Conservation (phyloP, 2,329 filamentous ascomycete genomes). For the Colletotrichum truncatum region DNA sequence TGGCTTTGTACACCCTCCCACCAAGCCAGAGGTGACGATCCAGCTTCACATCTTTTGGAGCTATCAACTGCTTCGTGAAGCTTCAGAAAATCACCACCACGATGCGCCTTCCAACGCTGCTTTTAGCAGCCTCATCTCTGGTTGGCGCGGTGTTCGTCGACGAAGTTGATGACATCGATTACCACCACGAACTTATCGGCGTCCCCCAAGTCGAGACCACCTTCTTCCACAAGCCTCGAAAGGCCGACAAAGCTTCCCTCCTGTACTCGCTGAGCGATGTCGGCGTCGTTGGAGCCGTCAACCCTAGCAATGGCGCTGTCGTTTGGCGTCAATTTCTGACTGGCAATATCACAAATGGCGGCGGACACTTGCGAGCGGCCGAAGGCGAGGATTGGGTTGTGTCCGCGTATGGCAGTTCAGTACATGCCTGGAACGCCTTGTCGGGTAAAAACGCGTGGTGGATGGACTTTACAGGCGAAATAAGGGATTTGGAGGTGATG, state of each 20-base stretch:
- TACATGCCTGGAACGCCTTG: constrained; percentile 85
- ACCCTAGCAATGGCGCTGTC: constrained; percentile 83
- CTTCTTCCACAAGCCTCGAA: constrained; percentile 91
- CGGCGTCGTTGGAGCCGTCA: constrained; percentile 84
- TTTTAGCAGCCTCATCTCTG: constrained; percentile 50
- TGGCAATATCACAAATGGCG: constrained; percentile 55
- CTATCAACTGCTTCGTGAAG: constrained; percentile 12
- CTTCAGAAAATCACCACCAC: constrained; percentile 22
- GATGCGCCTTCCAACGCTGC: constrained; percentile 34
- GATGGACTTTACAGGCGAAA: constrained; percentile 63
- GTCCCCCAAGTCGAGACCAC: constrained; percentile 83
- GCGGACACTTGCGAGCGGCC: constrained; percentile 73
- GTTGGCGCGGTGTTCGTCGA: constrained; percentile 82
- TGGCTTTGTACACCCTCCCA: not conserved
- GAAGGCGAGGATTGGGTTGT: constrained; percentile 82
- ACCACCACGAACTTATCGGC: constrained; percentile 90
- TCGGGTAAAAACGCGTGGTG: constrained; percentile 85
- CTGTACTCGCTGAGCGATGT: constrained; percentile 92
- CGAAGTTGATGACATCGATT: constrained; percentile 92
- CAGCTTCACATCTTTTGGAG: constrained; percentile 19
- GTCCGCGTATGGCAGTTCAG: constrained; percentile 73
- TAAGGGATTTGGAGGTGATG: constrained; percentile 80
- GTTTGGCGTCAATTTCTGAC: constrained; percentile 86
- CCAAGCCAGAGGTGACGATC: constrained; percentile 4
- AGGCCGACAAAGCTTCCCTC: constrained; percentile 84